Conservation (phyloP, 345 rosid species). For the Reutealis trisperma region DNA sequence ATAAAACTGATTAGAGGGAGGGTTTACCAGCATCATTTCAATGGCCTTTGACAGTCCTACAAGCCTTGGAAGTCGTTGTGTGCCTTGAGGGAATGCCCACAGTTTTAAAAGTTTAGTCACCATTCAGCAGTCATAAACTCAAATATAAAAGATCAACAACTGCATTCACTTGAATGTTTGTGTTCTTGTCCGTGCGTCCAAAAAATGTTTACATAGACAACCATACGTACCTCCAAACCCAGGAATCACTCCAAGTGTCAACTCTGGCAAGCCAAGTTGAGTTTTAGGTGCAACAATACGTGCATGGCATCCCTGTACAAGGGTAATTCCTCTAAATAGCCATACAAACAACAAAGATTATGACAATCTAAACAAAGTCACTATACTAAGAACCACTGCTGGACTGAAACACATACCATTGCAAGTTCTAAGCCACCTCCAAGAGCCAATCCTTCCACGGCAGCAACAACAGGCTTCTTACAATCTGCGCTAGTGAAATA, state of each 20-base stretch:
- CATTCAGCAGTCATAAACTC: slow-evolving; percentile 10
- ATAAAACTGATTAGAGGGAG: not conserved
- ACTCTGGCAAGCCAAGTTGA: slow-evolving; percentile 89
- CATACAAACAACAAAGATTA: not conserved
- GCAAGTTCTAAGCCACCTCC: slow-evolving; percentile 98
- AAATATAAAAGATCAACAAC: slow-evolving; percentile 12
- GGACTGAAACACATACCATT: slow-evolving; percentile 52
- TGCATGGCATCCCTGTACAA: slow-evolving; percentile 82
- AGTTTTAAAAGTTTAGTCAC: slow-evolving; percentile 15
- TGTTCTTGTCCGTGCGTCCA: not conserved
- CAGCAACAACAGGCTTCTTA: slow-evolving; percentile 94
- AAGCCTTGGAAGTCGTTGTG: slow-evolving; percentile 98
- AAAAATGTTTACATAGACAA: slow-evolving; percentile 8
- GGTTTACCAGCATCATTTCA: slow-evolving; percentile 80
- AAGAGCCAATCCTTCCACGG: slow-evolving; percentile 93
- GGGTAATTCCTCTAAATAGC: slow-evolving; percentile 1
- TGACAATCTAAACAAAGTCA: not conserved
- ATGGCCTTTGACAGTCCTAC: slow-evolving; percentile 82
- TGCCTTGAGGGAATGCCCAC: slow-evolving; percentile 51
- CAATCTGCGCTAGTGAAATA: slow-evolving; percentile 47
- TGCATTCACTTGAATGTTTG: not conserved
- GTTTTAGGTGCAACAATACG: slow-evolving; percentile 77
- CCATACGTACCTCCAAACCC: slow-evolving; percentile 81
- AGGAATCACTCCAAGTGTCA: slow-evolving; percentile 87
- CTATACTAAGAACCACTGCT: not conserved